Evolutionary conservation across 768 basidiomycete species (phyloP).

Genomic region (Boletales sp.): DNA sequence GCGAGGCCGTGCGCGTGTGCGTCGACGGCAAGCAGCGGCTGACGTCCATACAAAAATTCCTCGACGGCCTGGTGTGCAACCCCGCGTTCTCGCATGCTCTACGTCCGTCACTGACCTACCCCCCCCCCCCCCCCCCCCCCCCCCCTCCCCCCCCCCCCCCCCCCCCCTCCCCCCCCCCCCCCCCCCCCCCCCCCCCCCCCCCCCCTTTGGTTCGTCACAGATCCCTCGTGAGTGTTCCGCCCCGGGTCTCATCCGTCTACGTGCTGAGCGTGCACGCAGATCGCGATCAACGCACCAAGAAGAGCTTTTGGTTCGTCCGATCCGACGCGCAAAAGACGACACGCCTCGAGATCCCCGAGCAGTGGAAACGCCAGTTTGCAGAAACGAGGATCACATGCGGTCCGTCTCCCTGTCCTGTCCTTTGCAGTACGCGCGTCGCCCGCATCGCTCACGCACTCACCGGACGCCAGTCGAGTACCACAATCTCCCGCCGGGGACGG

Average conservation of each 20-base stretch:
- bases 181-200: too few species aligned
- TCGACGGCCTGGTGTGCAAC: constrained; percentile 41
- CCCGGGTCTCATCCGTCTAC: constrained; percentile 1
- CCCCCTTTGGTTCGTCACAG: constrained; percentile 27
- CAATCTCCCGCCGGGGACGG: constrained; percentile 45
- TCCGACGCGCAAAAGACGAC: constrained; percentile 42
- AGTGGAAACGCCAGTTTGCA: constrained; percentile 48
- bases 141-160: too few species aligned
- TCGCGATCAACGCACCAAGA: constrained; percentile 53
- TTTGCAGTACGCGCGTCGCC: not conserved
- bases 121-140: too few species aligned
- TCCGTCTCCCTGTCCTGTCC: constrained; percentile 29
- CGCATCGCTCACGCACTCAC: too few species aligned
- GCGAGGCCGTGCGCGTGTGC: constrained; percentile 39
- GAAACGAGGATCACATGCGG: constrained; percentile 65
- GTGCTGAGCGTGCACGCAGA: constrained; percentile 37
- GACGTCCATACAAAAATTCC: constrained; percentile 44
- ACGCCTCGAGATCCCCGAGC: constrained; percentile 51
- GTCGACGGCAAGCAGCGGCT: constrained; percentile 55
- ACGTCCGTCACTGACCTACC: too few species aligned
- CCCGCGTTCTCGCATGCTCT: not conserved
- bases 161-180: too few species aligned
- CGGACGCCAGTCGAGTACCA: constrained; percentile 79
- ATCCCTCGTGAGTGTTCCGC: constrained; percentile 47
- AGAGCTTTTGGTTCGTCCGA: constrained; percentile 59